Evolutionary conservation across 164 flowering plant genomes (phyloP).

Genomic region (Macadamia tetraphylla): DNA sequence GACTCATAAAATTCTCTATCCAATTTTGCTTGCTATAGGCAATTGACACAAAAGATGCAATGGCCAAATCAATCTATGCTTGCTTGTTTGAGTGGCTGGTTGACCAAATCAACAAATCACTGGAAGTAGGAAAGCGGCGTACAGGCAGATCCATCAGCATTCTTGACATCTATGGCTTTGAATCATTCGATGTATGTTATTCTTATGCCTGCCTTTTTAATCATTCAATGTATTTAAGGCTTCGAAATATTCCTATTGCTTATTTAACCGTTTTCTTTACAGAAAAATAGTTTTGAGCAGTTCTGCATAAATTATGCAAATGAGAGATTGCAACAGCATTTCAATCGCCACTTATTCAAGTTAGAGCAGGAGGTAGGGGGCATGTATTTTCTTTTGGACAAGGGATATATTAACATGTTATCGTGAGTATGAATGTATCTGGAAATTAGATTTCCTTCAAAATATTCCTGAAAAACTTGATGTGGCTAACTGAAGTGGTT

Average conservation of each 20-base stretch:
- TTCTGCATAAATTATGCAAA: conserved; percentile 99
- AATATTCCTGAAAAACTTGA: neutral
- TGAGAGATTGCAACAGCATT: conserved; percentile 97
- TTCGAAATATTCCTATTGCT: neutral
- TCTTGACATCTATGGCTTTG: conserved; percentile 98
- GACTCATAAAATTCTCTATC: neutral
- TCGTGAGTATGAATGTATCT: neutral
- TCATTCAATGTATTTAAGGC: neutral
- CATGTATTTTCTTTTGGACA: neutral
- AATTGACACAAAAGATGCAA: conserved; percentile 84
- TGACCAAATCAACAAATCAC: conserved; percentile 88
- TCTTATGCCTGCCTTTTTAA: neutral
- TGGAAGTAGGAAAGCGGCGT: conserved; percentile 84
- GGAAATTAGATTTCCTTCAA: neutral
- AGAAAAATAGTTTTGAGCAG: conserved; percentile 98
- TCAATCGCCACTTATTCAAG: conserved; percentile 95
- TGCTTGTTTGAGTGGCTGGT: conserved; percentile 98
- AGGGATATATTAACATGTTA: neutral
- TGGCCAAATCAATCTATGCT: conserved; percentile 95
- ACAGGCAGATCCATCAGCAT: conserved; percentile 96
- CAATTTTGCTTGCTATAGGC: conserved; percentile 46
- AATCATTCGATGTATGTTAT: conserved; percentile 77
- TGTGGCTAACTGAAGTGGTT: neutral
- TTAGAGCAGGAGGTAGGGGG: conserved; percentile 87
- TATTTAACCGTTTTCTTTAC: conserved; percentile 12